Evolutionary conservation across 164 flowering plant species (phyloP).

Genomic region (Aristolochia contorta): DNA sequence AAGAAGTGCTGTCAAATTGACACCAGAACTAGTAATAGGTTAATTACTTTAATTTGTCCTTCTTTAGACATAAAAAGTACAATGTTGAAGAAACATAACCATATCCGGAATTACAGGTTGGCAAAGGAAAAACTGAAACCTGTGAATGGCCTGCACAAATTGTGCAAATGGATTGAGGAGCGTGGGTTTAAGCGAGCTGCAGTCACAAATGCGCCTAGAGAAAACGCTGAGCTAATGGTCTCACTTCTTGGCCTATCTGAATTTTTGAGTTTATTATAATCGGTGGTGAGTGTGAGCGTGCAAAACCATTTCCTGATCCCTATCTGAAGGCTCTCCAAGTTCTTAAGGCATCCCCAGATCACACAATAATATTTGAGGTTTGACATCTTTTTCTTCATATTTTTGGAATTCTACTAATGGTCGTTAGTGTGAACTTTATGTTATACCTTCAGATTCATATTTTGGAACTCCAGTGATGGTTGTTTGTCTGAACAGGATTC

Average conservation of each 20-base stretch:
- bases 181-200: conserved; percentile 89
- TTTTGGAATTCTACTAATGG: background rate
- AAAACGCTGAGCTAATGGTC: conserved; percentile 75
- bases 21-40: too few relatives aligned
- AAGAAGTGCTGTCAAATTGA: too few relatives aligned
- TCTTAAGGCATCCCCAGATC: conserved; percentile 61
- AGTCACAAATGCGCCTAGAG: conserved; percentile 87
- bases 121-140: conserved; percentile 53
- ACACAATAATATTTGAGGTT: conserved; percentile 81
- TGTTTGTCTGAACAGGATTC: conserved; percentile 60
- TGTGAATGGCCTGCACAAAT: conserved; percentile 50
- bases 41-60: too few relatives aligned
- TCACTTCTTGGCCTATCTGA: conserved; percentile 57
- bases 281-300: conserved; percentile 68
- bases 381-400: background rate
- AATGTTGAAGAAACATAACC: too few relatives aligned
- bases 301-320: conserved; percentile 93
- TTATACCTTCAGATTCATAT: too few relatives aligned
- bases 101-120: conserved; percentile 33
- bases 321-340: conserved; percentile 70
- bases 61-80: too few relatives aligned
- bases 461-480: background rate
- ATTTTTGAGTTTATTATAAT: conserved; percentile 49
- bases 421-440: too few relatives aligned
- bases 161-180: conserved; percentile 81